phyloP scores from a whole-genome alignment of 306 rosid genomes.

The Malus orientalis region DNA sequence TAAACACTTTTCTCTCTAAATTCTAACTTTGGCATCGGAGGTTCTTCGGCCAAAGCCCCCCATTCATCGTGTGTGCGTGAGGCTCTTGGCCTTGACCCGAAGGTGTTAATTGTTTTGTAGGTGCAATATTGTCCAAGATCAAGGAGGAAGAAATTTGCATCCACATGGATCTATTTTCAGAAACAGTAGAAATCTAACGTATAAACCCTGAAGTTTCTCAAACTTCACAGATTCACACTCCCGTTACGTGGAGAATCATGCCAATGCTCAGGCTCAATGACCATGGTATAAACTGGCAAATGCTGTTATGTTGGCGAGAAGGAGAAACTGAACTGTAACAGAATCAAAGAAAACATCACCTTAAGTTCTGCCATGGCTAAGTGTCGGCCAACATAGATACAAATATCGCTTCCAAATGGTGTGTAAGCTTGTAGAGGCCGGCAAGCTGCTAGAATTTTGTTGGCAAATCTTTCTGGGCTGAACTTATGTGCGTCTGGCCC shows the following conservation, averaged over 20 bases:
- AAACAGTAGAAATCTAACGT: too few species aligned
- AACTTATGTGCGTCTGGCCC: slow-evolving; percentile 51
- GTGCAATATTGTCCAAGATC: too few species aligned
- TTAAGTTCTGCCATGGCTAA: slow-evolving; percentile 50
- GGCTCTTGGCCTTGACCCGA: too few species aligned
- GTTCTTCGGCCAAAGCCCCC: too few species aligned
- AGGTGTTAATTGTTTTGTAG: too few species aligned
- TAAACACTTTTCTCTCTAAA: too few species aligned
- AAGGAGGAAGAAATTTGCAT: too few species aligned
- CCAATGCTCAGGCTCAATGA: slow-evolving; percentile 25
- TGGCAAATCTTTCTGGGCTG: slow-evolving; percentile 53
- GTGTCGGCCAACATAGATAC: slow-evolving; percentile 45
- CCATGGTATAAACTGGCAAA: slow-evolving; percentile 18
- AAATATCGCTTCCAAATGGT: slow-evolving; percentile 55
- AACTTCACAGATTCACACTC: neutral
- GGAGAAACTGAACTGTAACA: slow-evolving; percentile 21
- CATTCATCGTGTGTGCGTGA: too few species aligned
- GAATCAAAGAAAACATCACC: slow-evolving; percentile 28
- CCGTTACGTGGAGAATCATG: neutral
- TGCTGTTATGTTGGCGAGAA: slow-evolving; percentile 24
- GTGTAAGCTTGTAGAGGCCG: slow-evolving; percentile 41
- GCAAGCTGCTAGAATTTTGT: slow-evolving; percentile 43
- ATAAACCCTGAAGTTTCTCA: neutral
- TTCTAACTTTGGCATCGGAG: too few species aligned
- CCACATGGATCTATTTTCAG: too few species aligned